Conservation (phyloP, 2,329 filamentous ascomycete genomes). For the Pseudopithomyces chartarum region DNA sequence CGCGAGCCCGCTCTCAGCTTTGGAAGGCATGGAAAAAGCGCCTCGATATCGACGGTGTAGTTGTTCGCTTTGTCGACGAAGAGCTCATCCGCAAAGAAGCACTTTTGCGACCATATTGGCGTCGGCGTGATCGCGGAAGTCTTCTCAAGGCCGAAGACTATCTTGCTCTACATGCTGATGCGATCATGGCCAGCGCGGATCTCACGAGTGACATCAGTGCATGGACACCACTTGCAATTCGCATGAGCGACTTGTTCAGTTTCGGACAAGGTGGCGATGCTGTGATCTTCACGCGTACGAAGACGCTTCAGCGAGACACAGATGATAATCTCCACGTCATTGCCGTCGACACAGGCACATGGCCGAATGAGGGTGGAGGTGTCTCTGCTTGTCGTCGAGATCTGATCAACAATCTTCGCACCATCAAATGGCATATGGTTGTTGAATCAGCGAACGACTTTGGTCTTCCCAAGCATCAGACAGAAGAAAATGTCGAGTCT, state of each 20-base stretch:
- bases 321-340: constrained; percentile 47
- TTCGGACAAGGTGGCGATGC: constrained; percentile 60
- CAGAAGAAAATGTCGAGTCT: constrained; percentile 50
- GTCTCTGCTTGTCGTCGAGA: constrained; percentile 50
- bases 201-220: constrained; percentile 57
- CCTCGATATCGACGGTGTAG: constrained; percentile 44
- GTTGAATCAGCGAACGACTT: constrained; percentile 51
- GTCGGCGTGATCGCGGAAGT: constrained; percentile 43
- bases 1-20: constrained; percentile 44
- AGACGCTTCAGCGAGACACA: constrained; percentile 52
- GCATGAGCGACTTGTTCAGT: constrained; percentile 57
- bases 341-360: constrained; percentile 49
- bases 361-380: constrained; percentile 51
- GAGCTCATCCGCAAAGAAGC: constrained; percentile 43
- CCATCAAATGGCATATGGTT: constrained; percentile 51
- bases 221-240: constrained; percentile 58
- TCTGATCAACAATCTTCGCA: constrained; percentile 49
- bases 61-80: constrained; percentile 49
- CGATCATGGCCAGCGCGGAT: constrained; percentile 58
- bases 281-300: constrained; percentile 56
- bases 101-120: constrained; percentile 45
- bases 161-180: constrained; percentile 51
- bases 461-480: constrained; percentile 50
- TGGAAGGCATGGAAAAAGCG: constrained; percentile 50
- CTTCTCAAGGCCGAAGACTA: constrained; percentile 45